These are phyloP conservation scores for Phytophthora tentaculata DNA, from an alignment of 352 stramenopile genomes.

Conservation along the genomic window DNA sequence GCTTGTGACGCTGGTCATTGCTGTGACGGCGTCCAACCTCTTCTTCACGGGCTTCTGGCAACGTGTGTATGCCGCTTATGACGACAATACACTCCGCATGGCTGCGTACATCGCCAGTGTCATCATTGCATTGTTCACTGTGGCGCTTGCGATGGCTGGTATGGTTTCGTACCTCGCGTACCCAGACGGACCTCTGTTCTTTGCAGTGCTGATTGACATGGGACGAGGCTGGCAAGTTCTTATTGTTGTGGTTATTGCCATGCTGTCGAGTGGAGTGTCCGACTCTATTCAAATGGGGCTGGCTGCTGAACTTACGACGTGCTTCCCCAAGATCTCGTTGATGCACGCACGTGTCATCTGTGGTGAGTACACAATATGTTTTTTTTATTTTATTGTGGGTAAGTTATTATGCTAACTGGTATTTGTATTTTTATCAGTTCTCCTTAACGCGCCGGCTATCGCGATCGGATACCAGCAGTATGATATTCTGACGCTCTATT, in stretches of 20 bases:
- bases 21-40: conserved; percentile 64
- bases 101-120: conserved; percentile 48
- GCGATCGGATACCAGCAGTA: conserved; percentile 70
- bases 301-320: conserved; percentile 70
- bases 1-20: conserved; percentile 74
- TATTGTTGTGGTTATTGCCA: conserved; percentile 71
- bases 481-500: conserved; percentile 74
- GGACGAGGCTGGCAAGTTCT: conserved; percentile 69
- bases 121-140: conserved; percentile 75
- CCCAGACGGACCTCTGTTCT: conserved; percentile 66
- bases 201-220: conserved; percentile 80
- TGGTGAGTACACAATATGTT: conserved; percentile 36
- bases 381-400: not conserved
- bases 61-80: conserved; percentile 67
- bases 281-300: conserved; percentile 84
- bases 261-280: conserved; percentile 63
- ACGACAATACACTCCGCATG: conserved; percentile 59
- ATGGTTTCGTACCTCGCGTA: conserved; percentile 78
- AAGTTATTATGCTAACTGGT: not conserved
- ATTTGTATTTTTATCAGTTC: conserved; percentile 34
- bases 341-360: conserved; percentile 62
- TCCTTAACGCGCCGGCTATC: conserved; percentile 77
- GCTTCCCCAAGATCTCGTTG: conserved; percentile 69
- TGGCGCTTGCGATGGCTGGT: conserved; percentile 66
- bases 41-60: conserved; percentile 88